Percentiles rank a stretch among this genome's conserved stretches.
phyloP scores from a whole-genome alignment of 164 flowering plant species.

The Nymphaea thermarum region DNA sequence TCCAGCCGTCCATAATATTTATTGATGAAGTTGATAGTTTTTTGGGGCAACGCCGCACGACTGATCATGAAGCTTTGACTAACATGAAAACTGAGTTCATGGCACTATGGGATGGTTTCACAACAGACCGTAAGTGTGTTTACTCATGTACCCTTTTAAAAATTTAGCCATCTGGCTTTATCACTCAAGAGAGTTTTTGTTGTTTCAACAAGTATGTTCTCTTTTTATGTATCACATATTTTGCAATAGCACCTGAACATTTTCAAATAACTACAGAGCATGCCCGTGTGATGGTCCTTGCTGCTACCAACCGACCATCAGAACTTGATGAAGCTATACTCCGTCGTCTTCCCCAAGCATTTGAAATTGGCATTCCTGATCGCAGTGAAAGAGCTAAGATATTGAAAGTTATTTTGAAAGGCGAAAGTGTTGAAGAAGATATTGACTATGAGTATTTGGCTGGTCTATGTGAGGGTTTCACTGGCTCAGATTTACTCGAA shows the following conservation, averaged over 20 bases:
- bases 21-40: constrained; percentile 94
- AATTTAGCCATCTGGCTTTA: neutral
- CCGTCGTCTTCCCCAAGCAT: constrained; percentile 88
- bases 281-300: constrained; percentile 96
- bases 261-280: constrained; percentile 33
- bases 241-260: neutral
- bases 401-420: constrained; percentile 72
- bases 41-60: constrained; percentile 66
- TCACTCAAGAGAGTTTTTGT: neutral
- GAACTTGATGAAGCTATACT: constrained; percentile 99
- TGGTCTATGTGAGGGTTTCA: constrained; percentile 69
- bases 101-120: constrained; percentile 97
- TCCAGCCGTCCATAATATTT: constrained; percentile 86
- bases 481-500: constrained; percentile 96
- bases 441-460: constrained; percentile 61
- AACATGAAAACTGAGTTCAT: constrained; percentile 94
- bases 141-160: neutral
- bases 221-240: neutral
- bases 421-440: constrained; percentile 55
- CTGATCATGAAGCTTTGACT: constrained; percentile 69
- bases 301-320: constrained; percentile 97
- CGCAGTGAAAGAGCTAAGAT: constrained; percentile 65
- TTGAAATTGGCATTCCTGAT: constrained; percentile 90
- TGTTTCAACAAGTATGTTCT: neutral
- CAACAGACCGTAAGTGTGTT: constrained; percentile 70